A percentile compares a stretch with the other conserved stretches of the same genome.
These are phyloP conservation scores for Hordeum pubiflorum DNA, from an alignment of 202 grass and related monocot species.

Conservation along the genomic window DNA sequence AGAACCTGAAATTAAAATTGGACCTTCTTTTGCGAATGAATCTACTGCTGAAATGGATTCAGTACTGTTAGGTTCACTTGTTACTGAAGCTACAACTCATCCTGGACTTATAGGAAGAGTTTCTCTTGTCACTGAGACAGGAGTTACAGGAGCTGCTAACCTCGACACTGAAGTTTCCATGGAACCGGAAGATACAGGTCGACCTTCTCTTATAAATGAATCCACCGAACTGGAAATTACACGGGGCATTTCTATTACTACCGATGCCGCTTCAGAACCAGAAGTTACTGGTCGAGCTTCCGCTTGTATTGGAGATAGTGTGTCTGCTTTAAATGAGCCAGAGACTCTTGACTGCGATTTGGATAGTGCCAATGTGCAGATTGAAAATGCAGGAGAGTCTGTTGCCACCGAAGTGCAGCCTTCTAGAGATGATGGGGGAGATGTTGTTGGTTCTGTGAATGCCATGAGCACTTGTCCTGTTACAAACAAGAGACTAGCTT, in stretches of 20 bases:
- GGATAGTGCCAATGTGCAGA: background rate
- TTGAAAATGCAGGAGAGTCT: constrained; percentile 15
- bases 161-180: background rate
- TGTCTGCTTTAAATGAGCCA: constrained; percentile 16
- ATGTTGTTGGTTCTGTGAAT: background rate
- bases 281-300: constrained; percentile 3
- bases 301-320: constrained; percentile 1
- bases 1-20: background rate
- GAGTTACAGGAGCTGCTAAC: background rate
- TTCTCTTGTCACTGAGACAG: constrained; percentile 11
- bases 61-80: background rate
- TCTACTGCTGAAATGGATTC: background rate
- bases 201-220: constrained; percentile 12
- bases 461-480: constrained; percentile 12
- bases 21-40: background rate
- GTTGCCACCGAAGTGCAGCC: background rate
- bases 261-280: background rate
- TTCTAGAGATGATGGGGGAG: background rate
- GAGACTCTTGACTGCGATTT: background rate
- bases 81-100: background rate
- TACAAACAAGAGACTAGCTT: background rate
- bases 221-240: constrained; percentile 14
- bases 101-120: background rate
- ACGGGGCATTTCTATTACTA: background rate
- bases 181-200: background rate